Conservation (phyloP, 2,329 filamentous ascomycete genomes). For the Epichloe scottii region DNA sequence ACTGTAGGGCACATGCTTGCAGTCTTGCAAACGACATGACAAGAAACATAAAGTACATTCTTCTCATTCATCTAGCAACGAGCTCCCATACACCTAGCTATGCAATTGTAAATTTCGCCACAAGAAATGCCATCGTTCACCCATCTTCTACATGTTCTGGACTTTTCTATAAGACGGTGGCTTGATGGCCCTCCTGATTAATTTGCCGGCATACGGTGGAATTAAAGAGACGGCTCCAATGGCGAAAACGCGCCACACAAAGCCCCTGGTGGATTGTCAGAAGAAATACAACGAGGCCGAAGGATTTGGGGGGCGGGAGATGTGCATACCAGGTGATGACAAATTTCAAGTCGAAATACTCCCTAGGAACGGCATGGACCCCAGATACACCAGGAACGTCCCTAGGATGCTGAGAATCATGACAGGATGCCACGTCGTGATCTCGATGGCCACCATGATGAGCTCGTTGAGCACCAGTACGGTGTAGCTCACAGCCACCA, state of each 20-base stretch:
- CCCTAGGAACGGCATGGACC: constrained; percentile 71
- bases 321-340: constrained; percentile 53
- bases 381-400: constrained; percentile 70
- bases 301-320: too few relatives aligned
- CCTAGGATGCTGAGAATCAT: constrained; percentile 81
- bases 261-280: constrained; percentile 44
- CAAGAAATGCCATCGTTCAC: constrained; percentile 6
- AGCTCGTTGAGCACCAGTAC: constrained; percentile 89
- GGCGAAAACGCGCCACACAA: constrained; percentile 76
- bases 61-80: neutral
- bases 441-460: constrained; percentile 91
- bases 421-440: constrained; percentile 91
- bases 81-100: neutral
- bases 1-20: constrained; percentile 21
- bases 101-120: neutral
- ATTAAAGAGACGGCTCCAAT: constrained; percentile 71
- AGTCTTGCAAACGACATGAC: neutral
- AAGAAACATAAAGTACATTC: neutral
- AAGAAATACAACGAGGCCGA: neutral
- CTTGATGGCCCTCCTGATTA: constrained; percentile 73
- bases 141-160: constrained; percentile 43
- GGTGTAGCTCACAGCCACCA: constrained; percentile 87
- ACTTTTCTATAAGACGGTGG: constrained; percentile 95
- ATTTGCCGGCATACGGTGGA: constrained; percentile 77
- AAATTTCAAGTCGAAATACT: constrained; percentile 81